Conservation (phyloP, 306 rosid genomes). For the Sphenostylis stenocarpa region DNA sequence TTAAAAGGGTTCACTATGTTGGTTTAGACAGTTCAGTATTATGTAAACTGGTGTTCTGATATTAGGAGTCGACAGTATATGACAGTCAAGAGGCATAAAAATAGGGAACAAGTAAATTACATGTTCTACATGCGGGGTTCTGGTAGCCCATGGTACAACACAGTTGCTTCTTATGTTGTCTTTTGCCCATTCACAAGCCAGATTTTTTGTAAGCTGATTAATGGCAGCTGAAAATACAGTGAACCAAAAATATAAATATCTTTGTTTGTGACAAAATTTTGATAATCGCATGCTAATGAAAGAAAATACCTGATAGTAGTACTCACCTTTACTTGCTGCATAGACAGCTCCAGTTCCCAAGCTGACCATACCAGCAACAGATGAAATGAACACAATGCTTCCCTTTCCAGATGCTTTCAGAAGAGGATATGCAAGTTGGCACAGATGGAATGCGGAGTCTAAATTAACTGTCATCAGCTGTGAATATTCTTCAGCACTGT, state of each 20-base stretch:
- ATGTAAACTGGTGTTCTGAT: no score
- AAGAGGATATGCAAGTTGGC: conserved; percentile 81
- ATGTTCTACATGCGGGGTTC: conserved; percentile 61
- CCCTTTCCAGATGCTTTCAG: conserved; percentile 76
- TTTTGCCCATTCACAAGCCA: conserved; percentile 96
- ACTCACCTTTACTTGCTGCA: conserved; percentile 74
- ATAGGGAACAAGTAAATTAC: conserved; percentile 42
- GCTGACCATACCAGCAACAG: conserved; percentile 58
- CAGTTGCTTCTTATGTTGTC: conserved; percentile 83
- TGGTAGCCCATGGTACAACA: conserved; percentile 82
- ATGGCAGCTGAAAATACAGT: conserved; percentile 70
- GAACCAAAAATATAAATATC: not conserved
- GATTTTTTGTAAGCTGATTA: conserved; percentile 75
- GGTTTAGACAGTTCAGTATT: no score
- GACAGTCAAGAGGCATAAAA: not conserved
- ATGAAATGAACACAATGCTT: conserved; percentile 87
- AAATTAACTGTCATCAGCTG: conserved; percentile 58
- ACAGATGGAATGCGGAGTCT: conserved; percentile 65
- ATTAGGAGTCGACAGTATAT: not conserved
- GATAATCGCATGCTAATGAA: not conserved
- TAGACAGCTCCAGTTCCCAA: conserved; percentile 70
- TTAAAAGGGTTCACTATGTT: not conserved
- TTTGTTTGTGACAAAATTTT: not conserved
- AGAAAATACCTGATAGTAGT: not conserved
- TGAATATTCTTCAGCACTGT: conserved; percentile 60